A percentile compares a stretch with the other conserved stretches of the same genome.
Evolutionary conservation across 192 early-diverging fungal species (phyloP).

Genomic region (Mortierella hygrophila): DNA sequence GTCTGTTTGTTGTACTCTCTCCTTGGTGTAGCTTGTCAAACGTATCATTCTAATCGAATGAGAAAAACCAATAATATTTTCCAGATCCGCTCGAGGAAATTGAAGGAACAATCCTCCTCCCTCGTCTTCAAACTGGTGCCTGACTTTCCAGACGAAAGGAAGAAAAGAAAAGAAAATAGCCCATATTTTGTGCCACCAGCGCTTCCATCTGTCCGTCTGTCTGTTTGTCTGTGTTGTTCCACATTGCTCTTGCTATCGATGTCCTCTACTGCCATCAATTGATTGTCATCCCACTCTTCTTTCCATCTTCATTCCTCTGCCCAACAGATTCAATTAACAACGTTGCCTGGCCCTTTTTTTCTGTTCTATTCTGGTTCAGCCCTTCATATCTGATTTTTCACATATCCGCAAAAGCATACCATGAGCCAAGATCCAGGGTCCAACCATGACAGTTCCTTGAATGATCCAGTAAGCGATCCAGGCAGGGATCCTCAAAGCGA

Average conservation of each 20-base stretch:
- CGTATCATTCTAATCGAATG: background rate
- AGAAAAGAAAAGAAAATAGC: background rate
- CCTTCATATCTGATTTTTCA: background rate
- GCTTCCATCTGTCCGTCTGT: background rate
- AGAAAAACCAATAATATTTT: background rate
- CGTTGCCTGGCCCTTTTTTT: background rate
- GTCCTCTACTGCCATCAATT: background rate
- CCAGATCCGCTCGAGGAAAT: conserved; percentile 2
- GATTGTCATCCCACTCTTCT: background rate
- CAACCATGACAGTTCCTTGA: conserved; percentile 88
- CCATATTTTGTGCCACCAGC: background rate
- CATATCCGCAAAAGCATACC: conserved; percentile 43
- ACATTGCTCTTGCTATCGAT: background rate
- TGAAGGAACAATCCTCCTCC: background rate
- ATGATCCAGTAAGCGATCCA: conserved; percentile 89
- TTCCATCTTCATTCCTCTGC: background rate
- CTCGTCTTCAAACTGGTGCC: background rate
- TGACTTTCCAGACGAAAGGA: background rate
- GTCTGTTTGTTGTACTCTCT: background rate
- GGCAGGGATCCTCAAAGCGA: conserved; percentile 60
- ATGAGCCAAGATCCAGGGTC: conserved; percentile 90
- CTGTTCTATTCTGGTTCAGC: too few relatives aligned
- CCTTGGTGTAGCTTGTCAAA: too few relatives aligned
- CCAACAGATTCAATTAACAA: background rate
- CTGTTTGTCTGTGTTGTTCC: background rate